phyloP scores from a whole-genome alignment of 225 moss, liverwort and hornwort species.

The Neckera pumila region DNA sequence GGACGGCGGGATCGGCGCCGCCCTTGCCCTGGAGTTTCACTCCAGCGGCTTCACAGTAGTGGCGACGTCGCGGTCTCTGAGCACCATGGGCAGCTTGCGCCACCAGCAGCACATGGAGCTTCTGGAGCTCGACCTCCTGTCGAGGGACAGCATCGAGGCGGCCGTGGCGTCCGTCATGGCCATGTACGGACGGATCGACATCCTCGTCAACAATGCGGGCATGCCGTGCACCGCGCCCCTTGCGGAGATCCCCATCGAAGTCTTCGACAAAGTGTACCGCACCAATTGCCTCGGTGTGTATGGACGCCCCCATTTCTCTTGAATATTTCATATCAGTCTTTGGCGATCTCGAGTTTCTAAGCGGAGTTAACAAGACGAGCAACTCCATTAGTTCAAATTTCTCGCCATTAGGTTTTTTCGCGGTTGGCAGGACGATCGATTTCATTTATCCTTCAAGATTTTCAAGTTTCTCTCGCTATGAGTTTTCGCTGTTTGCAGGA shows the following conservation, averaged over 20 bases:
- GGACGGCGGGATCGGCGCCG: conserved; percentile 65
- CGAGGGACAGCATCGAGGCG: conserved; percentile 18
- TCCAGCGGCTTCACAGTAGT: conserved; percentile 45
- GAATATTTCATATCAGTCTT: neutral
- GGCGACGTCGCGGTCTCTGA: conserved; percentile 54
- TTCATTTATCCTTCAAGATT: neutral
- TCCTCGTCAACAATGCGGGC: conserved; percentile 77
- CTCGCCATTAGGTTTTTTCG: neutral
- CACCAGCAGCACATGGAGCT: conserved; percentile 23
- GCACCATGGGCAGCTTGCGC: conserved; percentile 28
- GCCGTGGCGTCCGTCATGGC: conserved; percentile 36
- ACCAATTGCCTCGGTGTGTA: conserved; percentile 54
- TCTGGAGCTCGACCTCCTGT: conserved; percentile 50
- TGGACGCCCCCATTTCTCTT: neutral
- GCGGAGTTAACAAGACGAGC: neutral
- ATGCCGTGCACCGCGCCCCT: conserved; percentile 46
- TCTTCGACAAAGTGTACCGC: conserved; percentile 42
- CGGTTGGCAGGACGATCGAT: neutral
- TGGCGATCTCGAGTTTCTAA: neutral
- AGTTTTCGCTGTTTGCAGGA: neutral
- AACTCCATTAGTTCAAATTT: neutral
- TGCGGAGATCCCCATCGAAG: conserved; percentile 37
- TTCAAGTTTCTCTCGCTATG: no score
- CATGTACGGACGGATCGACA: conserved; percentile 55
- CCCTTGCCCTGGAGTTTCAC: conserved; percentile 43